phyloP scores from a whole-genome alignment of 208 protist genomes.

The Trypanosoma scelopori region DNA sequence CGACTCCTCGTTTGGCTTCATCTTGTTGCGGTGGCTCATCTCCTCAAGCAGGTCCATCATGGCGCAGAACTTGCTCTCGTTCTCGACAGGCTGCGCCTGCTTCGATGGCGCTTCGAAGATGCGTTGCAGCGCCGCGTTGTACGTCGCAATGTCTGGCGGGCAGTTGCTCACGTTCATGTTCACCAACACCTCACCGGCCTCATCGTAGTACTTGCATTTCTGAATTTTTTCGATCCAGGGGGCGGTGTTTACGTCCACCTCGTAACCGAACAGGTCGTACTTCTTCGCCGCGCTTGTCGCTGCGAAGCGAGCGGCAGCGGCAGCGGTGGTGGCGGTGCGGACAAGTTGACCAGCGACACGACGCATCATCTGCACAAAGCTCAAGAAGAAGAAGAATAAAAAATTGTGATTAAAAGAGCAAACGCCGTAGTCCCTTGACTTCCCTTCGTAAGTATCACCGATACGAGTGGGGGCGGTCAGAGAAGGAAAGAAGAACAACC shows the following conservation, averaged over 20 bases:
- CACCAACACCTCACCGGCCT: constrained; percentile 87
- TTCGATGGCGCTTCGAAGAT: constrained; percentile 82
- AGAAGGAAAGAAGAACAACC: too few species aligned
- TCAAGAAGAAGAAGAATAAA: too few species aligned
- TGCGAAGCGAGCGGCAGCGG: constrained; percentile 40
- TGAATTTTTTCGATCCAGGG: constrained; percentile 87
- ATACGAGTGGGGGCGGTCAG: not conserved
- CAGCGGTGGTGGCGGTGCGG: constrained; percentile 28
- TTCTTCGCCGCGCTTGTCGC: constrained; percentile 54
- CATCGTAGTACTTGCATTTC: constrained; percentile 83
- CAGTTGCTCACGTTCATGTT: constrained; percentile 91
- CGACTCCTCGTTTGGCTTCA: constrained; percentile 84
- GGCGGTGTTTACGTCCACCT: constrained; percentile 81
- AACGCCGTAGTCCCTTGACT: not conserved
- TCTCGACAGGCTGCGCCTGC: constrained; percentile 59
- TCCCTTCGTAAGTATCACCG: not conserved
- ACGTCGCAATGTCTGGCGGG: constrained; percentile 85
- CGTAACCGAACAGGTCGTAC: constrained; percentile 88
- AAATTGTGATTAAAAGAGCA: constrained; percentile 9
- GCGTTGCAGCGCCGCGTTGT: constrained; percentile 83
- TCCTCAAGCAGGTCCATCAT: constrained; percentile 91
- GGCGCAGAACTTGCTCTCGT: constrained; percentile 89
- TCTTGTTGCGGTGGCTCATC: constrained; percentile 88
- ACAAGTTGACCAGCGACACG: constrained; percentile 64
- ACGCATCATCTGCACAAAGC: constrained; percentile 44